A percentile compares a stretch with the other conserved stretches of the same genome.
Evolutionary conservation across 345 rosid genomes (phyloP).

Genomic region (Populus deltoides): DNA sequence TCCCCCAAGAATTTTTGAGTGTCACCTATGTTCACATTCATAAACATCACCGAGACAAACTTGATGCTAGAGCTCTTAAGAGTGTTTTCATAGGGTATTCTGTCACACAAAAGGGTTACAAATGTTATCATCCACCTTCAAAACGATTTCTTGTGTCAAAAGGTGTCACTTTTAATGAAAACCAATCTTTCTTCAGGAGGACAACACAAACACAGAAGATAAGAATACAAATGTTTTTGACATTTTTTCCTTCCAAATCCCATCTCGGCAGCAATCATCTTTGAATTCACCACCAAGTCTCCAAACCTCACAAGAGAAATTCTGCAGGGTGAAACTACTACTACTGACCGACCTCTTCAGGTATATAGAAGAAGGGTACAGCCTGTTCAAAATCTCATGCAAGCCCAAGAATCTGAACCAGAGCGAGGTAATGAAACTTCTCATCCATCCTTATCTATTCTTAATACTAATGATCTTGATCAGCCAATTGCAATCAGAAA

Average conservation of each 20-base stretch:
- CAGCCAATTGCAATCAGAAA: not conserved
- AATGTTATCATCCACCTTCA: not conserved
- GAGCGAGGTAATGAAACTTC: not conserved
- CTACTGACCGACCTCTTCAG: not conserved
- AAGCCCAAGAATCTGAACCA: not conserved
- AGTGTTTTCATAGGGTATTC: too few species aligned
- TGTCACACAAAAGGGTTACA: too few species aligned
- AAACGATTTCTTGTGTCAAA: not conserved
- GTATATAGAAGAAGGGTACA: not conserved
- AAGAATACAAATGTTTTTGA: not conserved
- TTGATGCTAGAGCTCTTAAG: too few species aligned
- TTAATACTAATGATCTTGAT: too few species aligned
- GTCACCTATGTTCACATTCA: too few species aligned
- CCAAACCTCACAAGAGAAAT: too few species aligned
- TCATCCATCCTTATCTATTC: too few species aligned
- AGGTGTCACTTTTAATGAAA: not conserved
- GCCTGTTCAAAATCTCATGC: not conserved
- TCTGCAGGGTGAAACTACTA: not conserved
- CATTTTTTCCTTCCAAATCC: not conserved
- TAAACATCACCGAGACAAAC: too few species aligned
- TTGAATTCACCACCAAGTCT: too few species aligned
- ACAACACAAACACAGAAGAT: too few species aligned
- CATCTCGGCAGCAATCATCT: not conserved
- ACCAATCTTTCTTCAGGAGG: not conserved
- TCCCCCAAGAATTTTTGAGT: too few species aligned